Percentiles rank a stretch among this genome's conserved stretches.
Evolutionary conservation across 169 alveolate genomes (phyloP).

Genomic region (Plasmodium inui): DNA sequence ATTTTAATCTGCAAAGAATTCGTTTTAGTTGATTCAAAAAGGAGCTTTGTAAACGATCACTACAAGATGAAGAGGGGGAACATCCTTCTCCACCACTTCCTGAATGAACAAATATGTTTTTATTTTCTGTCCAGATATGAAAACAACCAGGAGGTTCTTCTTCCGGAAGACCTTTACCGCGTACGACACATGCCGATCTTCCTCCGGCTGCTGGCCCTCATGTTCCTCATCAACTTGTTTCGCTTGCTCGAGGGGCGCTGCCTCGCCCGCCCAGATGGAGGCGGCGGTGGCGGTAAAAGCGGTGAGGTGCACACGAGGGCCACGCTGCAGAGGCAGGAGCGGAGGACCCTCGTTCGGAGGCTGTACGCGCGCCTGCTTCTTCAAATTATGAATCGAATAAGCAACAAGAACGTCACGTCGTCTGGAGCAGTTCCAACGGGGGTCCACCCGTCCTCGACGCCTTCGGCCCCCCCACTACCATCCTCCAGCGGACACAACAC

Average conservation of each 20-base stretch:
- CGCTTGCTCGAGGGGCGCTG: conserved; percentile 6
- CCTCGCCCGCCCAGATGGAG: not conserved
- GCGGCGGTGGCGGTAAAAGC: not conserved
- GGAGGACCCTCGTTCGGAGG: not conserved
- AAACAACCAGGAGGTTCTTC: not conserved
- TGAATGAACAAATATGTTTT: conserved; percentile 26
- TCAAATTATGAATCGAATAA: not conserved
- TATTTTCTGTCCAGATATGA: conserved; percentile 8
- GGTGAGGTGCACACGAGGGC: not conserved
- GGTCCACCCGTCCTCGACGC: not conserved
- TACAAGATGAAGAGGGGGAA: conserved; percentile 40
- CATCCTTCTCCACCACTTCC: conserved; percentile 4
- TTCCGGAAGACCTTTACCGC: conserved; percentile 24
- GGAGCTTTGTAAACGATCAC: conserved; percentile 27
- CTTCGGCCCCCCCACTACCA: conserved; percentile 75
- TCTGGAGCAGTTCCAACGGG: not conserved
- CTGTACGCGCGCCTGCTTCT: not conserved
- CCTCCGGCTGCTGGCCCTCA: conserved; percentile 25
- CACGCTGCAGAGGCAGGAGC: not conserved
- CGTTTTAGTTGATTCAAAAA: conserved; percentile 11
- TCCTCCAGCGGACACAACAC: conserved; percentile 77
- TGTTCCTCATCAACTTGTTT: conserved; percentile 43
- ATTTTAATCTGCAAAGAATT: conserved; percentile 62
- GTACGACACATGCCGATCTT: conserved; percentile 22
- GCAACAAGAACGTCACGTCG: not conserved